Base-by-base conservation (phyloP, 2,329 filamentous ascomycete genomes). In the Microsporum ferrugineum region DNA sequence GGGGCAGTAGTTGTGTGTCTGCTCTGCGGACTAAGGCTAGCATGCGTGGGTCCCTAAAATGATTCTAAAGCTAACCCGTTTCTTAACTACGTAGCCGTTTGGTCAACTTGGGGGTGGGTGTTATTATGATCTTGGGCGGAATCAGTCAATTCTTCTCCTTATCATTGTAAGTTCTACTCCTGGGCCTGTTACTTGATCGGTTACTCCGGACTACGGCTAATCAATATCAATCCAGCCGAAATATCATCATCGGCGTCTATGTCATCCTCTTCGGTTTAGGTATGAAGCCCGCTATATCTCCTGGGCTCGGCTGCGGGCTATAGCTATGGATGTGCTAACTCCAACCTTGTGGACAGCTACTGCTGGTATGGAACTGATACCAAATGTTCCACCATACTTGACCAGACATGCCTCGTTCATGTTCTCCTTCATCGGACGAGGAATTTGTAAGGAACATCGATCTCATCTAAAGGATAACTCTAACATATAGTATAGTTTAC, bases 361-460 rank as follows among this genome's bases (percentile, higher is more conserved):
- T 66, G 87, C 80, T 53, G 81, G 88, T 57, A 82, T 91, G 68
- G 94, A 99, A 77, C 95, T 97, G 79, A 88, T 78, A 43, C 76
- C 76, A 57, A 73, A 96, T 76, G 92, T 96, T 68, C 92, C 94
- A 58, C 89, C 91, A 63, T 91, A 96, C 74, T 82, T 96, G 60
- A 88, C 91, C 62, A 87, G 90, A 77, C 96, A 97, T 79, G 92
- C 91, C 60, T 95, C 90, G 8, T 99, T 99, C 81, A 86, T 97
- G 76, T 97, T 97, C 81, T 95, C 89, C 62, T 97, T 99, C 82
- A 78, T 97, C 68, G 94, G 94, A 64, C 91, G 94, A 72, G 94
- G 94, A 76, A 81, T 90, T 73, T 97, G 91, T 96, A 84, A 78
- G 90, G 85, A 14, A 2, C 14, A 36, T 56, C 53, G 31, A 29